Percentiles rank a stretch among this genome's conserved stretches.
phyloP scores from a whole-genome alignment of 495 filamentous ascomycete species.

The Acidiella bohemica region DNA sequence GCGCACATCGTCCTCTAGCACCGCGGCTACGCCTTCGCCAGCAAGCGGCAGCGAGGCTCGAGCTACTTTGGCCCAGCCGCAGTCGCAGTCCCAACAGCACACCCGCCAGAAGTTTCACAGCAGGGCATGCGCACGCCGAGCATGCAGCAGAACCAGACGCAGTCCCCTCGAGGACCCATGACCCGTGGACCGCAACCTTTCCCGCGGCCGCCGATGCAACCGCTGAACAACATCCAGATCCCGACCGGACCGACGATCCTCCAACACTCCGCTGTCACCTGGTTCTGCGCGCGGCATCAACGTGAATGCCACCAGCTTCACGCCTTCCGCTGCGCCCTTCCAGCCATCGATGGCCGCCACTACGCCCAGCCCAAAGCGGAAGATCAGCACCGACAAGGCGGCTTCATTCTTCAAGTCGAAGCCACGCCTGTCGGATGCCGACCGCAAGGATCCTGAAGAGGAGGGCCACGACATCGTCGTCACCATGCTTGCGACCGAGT shows the following conservation, averaged over 20 bases:
- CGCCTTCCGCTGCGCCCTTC: constrained; percentile 62
- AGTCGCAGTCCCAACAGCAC: neutral
- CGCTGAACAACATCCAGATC: constrained; percentile 5
- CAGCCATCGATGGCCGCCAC: constrained; percentile 51
- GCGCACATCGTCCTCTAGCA: constrained; percentile 48
- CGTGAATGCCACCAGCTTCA: constrained; percentile 70
- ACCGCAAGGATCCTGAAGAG: constrained; percentile 52
- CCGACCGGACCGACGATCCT: constrained; percentile 24
- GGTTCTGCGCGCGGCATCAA: constrained; percentile 20
- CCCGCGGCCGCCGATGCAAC: neutral
- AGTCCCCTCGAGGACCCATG: constrained; percentile 6
- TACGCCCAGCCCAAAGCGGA: constrained; percentile 45
- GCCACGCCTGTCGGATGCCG: constrained; percentile 39
- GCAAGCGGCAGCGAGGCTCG: constrained; percentile 3
- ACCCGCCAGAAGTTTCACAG: constrained; percentile 3
- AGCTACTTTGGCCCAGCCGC: constrained; percentile 15
- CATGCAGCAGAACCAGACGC: neutral
- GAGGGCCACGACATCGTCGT: constrained; percentile 49
- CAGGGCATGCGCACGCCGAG: constrained; percentile 1
- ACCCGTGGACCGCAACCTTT: neutral
- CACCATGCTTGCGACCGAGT: constrained; percentile 46
- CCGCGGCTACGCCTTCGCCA: constrained; percentile 27
- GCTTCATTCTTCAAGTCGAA: constrained; percentile 45
- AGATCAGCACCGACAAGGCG: constrained; percentile 45
- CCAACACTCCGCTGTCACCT: constrained; percentile 15